phyloP scores from a whole-genome alignment of 805 yeast species.

The Barnettozyma sp. region DNA sequence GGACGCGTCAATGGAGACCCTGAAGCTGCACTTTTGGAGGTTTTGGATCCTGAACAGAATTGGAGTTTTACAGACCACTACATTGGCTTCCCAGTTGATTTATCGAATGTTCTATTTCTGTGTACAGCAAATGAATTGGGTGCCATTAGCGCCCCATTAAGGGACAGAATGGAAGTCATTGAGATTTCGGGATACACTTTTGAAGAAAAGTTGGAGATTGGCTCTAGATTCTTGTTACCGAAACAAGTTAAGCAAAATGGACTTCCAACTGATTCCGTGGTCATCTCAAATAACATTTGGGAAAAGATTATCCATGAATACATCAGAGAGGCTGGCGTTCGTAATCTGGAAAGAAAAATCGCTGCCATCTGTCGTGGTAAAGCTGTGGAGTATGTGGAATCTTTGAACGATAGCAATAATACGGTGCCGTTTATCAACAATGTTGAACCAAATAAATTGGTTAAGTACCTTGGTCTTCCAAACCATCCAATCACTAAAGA shows the following conservation, averaged over 20 bases:
- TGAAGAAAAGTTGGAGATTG: conserved; percentile 69
- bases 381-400: conserved; percentile 56
- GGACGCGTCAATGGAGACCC: conserved; percentile 71
- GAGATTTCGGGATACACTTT: conserved; percentile 74
- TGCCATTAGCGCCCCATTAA: conserved; percentile 65
- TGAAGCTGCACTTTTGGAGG: conserved; percentile 81
- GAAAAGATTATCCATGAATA: conserved; percentile 57
- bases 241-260: conserved; percentile 70
- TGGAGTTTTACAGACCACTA: conserved; percentile 71
- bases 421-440: conserved; percentile 10
- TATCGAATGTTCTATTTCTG: conserved; percentile 72
- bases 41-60: conserved; percentile 87
- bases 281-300: conserved; percentile 48
- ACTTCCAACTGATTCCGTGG: conserved; percentile 37
- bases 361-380: conserved; percentile 75
- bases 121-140: conserved; percentile 81
- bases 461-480: conserved; percentile 65
- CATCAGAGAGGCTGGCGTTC: conserved; percentile 82
- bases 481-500: conserved; percentile 37
- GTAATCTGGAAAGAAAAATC: conserved; percentile 67
- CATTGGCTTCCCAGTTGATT: conserved; percentile 77
- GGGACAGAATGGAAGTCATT: conserved; percentile 80
- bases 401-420: conserved; percentile 2
- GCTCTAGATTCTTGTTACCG: conserved; percentile 60
- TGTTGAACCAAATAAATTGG: conserved; percentile 49